Evolutionary conservation across 352 stramenopile species (phyloP).

Genomic region (Globisporangium paroecandrum): DNA sequence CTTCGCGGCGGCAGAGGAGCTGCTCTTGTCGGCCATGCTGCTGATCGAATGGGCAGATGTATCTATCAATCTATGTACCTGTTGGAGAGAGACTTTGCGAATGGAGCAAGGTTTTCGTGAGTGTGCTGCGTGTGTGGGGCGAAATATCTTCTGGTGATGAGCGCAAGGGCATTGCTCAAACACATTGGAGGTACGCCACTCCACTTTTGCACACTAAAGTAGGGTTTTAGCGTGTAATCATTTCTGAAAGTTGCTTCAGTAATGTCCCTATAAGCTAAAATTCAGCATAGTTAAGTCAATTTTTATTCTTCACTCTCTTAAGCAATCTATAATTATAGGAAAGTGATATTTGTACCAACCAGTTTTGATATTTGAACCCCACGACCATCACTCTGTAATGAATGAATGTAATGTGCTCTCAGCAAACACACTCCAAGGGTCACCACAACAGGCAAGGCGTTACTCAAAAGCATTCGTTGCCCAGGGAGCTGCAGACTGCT

Average conservation of each 20-base stretch:
- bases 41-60: not conserved
- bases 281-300: too few relatives aligned
- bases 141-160: constrained; percentile 21
- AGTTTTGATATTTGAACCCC: constrained; percentile 1
- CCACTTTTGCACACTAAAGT: not conserved
- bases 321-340: too few relatives aligned
- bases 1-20: constrained; percentile 13
- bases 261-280: too few relatives aligned
- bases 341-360: not conserved
- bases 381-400: constrained; percentile 1
- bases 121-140: not conserved
- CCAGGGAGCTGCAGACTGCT: not conserved
- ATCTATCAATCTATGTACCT: not conserved
- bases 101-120: not conserved
- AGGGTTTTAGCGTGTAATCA: not conserved
- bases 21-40: constrained; percentile 17
- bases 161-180: constrained; percentile 12
- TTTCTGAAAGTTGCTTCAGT: too few relatives aligned
- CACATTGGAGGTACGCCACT: not conserved
- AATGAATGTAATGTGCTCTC: not conserved
- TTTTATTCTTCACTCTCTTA: too few relatives aligned
- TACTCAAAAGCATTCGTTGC: constrained; percentile 2
- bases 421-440: not conserved
- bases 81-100: not conserved
- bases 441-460: constrained; percentile 1